Evolutionary conservation across 139 green algal species (phyloP).

Genomic region (Diplosphaera chodatii): DNA sequence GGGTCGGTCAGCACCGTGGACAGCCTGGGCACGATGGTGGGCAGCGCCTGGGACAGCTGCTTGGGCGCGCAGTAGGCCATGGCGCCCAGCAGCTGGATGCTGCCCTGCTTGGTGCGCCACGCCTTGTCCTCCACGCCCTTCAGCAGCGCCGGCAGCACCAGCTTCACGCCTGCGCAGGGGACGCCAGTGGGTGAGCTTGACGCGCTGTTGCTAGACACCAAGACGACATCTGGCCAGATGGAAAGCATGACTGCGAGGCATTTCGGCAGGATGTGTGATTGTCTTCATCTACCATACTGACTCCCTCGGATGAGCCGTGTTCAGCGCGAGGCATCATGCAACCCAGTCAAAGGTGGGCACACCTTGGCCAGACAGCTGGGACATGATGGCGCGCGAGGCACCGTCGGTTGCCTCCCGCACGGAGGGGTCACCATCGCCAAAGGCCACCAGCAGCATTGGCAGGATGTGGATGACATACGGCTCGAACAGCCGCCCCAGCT

Average conservation of each 20-base stretch:
- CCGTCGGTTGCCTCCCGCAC: conserved; percentile 73
- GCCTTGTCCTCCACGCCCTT: conserved; percentile 76
- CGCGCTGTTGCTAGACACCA: no score
- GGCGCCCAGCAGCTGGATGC: conserved; percentile 89
- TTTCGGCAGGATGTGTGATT: no score
- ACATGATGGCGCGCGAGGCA: conserved; percentile 87
- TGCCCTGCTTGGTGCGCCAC: conserved; percentile 96
- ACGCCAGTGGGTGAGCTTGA: no score
- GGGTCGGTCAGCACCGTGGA: conserved; percentile 71
- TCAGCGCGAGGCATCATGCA: no score
- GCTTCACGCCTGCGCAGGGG: conserved; percentile 77
- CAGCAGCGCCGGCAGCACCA: conserved; percentile 89
- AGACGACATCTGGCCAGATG: no score
- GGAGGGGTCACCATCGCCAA: conserved; percentile 66
- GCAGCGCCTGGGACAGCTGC: conserved; percentile 88
- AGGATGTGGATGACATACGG: conserved; percentile 97
- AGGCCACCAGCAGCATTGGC: conserved; percentile 83
- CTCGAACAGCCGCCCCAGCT: conserved; percentile 95
- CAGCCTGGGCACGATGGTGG: conserved; percentile 86
- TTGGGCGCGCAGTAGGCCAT: conserved; percentile 95
- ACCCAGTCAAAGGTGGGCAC: no score
- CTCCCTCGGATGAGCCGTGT: no score
- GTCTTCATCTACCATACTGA: no score
- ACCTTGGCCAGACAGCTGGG: conserved; percentile 75
- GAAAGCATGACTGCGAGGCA: no score